Conservation (phyloP, 148 eudicot genomes). For the Rhododendron kiyosumense region DNA sequence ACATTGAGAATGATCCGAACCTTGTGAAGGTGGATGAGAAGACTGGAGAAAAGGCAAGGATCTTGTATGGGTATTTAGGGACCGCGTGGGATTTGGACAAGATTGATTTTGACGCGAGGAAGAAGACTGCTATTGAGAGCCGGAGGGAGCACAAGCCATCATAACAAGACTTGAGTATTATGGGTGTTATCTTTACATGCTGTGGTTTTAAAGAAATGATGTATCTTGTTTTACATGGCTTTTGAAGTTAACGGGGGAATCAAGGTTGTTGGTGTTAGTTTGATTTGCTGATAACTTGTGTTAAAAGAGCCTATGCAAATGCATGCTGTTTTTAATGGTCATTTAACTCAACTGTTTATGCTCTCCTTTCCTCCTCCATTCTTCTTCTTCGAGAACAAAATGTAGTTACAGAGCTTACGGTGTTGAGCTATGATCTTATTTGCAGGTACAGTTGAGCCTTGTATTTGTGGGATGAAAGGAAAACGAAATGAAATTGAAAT, state of each 20-base stretch:
- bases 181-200: neutral
- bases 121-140: conserved; percentile 66
- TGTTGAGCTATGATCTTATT: neutral
- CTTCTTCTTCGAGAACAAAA: neutral
- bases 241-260: neutral
- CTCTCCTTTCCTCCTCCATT: neutral
- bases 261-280: neutral
- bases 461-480: neutral
- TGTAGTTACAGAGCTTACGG: neutral
- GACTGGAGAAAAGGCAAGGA: conserved; percentile 68
- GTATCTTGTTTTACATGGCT: neutral
- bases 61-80: conserved; percentile 74
- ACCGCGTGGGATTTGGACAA: conserved; percentile 70
- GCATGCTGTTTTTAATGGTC: neutral
- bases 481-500: neutral
- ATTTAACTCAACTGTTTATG: neutral
- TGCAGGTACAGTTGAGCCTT: neutral
- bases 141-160: conserved; percentile 39
- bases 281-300: neutral
- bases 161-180: neutral
- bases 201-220: neutral
- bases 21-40: conserved; percentile 56
- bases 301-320: neutral
- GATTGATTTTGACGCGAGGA: conserved; percentile 65
- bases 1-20: conserved; percentile 70